Evolutionary conservation across 306 rosid species (phyloP).

Genomic region (Begonia masoniana): DNA sequence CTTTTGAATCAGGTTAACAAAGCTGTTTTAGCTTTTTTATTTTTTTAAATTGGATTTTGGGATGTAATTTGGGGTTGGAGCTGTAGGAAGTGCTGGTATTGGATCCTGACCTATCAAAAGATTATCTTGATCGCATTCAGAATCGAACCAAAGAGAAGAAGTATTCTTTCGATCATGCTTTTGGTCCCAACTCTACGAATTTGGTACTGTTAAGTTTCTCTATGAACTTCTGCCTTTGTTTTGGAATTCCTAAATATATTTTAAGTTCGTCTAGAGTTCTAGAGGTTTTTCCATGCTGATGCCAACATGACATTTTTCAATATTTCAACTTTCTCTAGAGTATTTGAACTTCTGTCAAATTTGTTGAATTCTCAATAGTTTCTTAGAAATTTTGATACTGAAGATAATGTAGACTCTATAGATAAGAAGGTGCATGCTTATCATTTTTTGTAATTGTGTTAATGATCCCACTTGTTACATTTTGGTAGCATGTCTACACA

Average conservation of each 20-base stretch:
- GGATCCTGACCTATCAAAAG: conserved; percentile 47
- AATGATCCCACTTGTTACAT: not conserved
- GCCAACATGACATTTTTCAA: too few species aligned
- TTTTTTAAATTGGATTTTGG: not conserved
- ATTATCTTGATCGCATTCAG: conserved; percentile 46
- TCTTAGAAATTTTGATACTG: too few species aligned
- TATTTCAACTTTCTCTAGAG: too few species aligned
- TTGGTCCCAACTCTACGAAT: conserved; percentile 35
- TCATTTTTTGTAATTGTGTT: too few species aligned
- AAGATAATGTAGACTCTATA: too few species aligned
- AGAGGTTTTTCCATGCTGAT: too few species aligned
- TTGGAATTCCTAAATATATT: not conserved
- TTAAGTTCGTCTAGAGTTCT: too few species aligned
- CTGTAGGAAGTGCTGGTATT: conserved; percentile 42
- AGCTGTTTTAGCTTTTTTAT: not conserved
- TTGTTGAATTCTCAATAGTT: too few species aligned
- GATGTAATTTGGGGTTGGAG: not conserved
- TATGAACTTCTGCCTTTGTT: not conserved
- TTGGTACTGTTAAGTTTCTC: conserved; percentile 17
- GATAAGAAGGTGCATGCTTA: too few species aligned
- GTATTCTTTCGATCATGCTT: conserved; percentile 47
- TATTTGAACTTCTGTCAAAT: too few species aligned
- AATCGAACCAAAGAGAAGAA: conserved; percentile 47
- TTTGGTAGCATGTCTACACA: conserved; percentile 38
- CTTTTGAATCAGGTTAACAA: not conserved